A percentile compares a stretch with the other conserved stretches of the same genome.
Conservation (phyloP, 148 eudicot species). For the Silene conica region DNA sequence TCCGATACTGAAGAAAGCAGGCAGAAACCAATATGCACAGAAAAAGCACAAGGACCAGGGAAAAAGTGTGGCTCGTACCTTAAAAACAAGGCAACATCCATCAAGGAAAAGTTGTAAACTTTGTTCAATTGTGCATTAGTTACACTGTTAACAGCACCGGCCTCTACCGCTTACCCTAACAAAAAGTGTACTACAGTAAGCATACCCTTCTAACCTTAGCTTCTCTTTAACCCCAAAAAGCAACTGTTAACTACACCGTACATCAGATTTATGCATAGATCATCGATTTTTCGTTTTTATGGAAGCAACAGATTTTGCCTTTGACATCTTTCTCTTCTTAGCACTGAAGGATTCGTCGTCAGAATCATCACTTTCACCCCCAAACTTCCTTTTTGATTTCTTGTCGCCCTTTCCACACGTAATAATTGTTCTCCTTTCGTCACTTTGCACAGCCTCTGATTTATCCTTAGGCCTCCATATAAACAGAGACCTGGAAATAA, state of each 20-base stretch:
- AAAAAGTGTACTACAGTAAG: not conserved
- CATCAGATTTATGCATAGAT: not conserved
- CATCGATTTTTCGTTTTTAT: conserved; percentile 14
- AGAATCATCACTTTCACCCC: conserved; percentile 66
- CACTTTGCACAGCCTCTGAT: conserved; percentile 41
- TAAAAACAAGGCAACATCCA: not conserved
- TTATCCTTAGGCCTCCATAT: conserved; percentile 82
- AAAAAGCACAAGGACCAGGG: not conserved
- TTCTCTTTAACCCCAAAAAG: not conserved
- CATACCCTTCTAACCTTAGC: not conserved
- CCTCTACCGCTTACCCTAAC: not conserved
- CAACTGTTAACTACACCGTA: not conserved
- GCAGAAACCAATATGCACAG: conserved; percentile 41
- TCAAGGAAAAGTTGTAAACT: not conserved
- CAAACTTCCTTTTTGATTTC: conserved; percentile 40
- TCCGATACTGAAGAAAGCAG: not conserved
- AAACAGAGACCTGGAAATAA: conserved; percentile 62
- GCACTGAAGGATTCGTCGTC: conserved; percentile 37
- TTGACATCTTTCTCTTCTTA: conserved; percentile 42
- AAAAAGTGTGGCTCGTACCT: too few species aligned
- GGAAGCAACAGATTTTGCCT: conserved; percentile 26
- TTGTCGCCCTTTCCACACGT: conserved; percentile 49
- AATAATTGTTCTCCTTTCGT: conserved; percentile 52
- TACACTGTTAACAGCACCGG: not conserved
- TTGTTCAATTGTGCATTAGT: not conserved